These are phyloP conservation scores for Remersonia thermophila DNA, from an alignment of 2,329 filamentous ascomycete species.

Conservation along the genomic window DNA sequence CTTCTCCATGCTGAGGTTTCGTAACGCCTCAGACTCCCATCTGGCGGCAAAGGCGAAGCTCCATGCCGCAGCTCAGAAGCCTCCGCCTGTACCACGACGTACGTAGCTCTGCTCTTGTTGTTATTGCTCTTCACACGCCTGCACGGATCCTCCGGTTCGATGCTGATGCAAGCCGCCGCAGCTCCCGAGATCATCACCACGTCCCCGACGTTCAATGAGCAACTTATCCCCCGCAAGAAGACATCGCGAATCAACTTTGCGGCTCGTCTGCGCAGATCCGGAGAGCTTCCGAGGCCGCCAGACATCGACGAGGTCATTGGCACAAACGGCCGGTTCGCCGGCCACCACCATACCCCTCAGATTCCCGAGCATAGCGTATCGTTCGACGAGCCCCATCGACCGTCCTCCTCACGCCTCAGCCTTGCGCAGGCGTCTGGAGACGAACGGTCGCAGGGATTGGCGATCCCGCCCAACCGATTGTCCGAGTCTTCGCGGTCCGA, in stretches of 20 bases:
- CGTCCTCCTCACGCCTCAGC: conserved; percentile 29
- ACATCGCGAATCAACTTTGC: conserved; percentile 42
- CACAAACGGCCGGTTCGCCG: conserved; percentile 16
- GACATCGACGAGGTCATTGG: conserved; percentile 19
- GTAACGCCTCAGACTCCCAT: conserved; percentile 88
- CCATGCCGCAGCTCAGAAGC: conserved; percentile 41
- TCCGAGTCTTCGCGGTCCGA: conserved; percentile 89
- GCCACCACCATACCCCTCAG: conserved; percentile 29
- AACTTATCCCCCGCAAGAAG: conserved; percentile 37
- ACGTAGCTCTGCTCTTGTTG: conserved; percentile 23
- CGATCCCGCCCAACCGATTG: conserved; percentile 50
- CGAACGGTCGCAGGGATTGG: conserved; percentile 48
- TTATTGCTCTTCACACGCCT: conserved; percentile 6
- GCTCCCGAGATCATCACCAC: conserved; percentile 78
- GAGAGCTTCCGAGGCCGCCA: conserved; percentile 32
- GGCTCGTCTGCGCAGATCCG: conserved; percentile 39
- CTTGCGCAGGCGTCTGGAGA: conserved; percentile 44
- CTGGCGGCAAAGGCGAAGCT: conserved; percentile 64
- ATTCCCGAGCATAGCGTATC: conserved; percentile 35
- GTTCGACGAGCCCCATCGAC: conserved; percentile 48
- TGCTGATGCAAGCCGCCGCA: conserved; percentile 22
- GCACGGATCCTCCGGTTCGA: conserved; percentile 3
- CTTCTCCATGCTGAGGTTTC: conserved; percentile 66
- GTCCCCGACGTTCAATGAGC: conserved; percentile 61
- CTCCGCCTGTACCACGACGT: conserved; percentile 48